Percentiles rank a stretch among this genome's conserved stretches.
These are phyloP conservation scores for Tolypocladium ovalisporum DNA, from an alignment of 2,329 filamentous ascomycete genomes.

Conservation along the genomic window DNA sequence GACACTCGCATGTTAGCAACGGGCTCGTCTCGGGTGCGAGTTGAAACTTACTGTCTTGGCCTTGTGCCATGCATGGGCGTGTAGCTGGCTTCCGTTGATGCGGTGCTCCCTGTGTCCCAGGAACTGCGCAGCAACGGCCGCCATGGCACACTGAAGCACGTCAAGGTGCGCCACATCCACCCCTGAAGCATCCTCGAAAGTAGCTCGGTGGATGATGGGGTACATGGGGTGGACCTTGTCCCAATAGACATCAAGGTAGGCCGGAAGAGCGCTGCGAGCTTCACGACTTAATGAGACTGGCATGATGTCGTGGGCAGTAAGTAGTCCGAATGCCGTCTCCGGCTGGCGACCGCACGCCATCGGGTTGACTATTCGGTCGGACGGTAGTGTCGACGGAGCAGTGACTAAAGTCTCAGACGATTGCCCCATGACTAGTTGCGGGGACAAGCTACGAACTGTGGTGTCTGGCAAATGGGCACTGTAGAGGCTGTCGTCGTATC, in stretches of 20 bases:
- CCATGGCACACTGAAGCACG: slow-evolving; percentile 42
- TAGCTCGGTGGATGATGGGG: slow-evolving; percentile 39
- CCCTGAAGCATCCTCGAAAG: slow-evolving; percentile 25
- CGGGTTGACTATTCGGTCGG: slow-evolving; percentile 21
- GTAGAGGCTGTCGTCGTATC: slow-evolving; percentile 27
- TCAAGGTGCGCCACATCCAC: slow-evolving; percentile 24
- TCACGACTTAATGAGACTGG: slow-evolving; percentile 25
- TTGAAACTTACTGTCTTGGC: slow-evolving; percentile 34
- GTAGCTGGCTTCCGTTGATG: slow-evolving; percentile 36
- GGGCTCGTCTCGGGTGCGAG: neutral
- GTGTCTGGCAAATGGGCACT: slow-evolving; percentile 24
- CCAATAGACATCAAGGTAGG: slow-evolving; percentile 44
- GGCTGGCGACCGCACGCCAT: slow-evolving; percentile 29
- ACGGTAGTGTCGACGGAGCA: slow-evolving; percentile 26
- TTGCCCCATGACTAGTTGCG: slow-evolving; percentile 34
- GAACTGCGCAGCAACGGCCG: slow-evolving; percentile 43
- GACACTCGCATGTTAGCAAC: neutral
- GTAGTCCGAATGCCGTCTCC: slow-evolving; percentile 24
- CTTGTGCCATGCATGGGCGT: slow-evolving; percentile 39
- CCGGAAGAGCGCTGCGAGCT: slow-evolving; percentile 32
- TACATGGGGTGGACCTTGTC: slow-evolving; percentile 34
- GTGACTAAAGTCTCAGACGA: slow-evolving; percentile 38
- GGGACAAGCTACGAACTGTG: slow-evolving; percentile 38
- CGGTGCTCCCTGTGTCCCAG: slow-evolving; percentile 37
- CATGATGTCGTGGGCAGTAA: slow-evolving; percentile 14